These are phyloP conservation scores for Westerdykella aurantiaca DNA, from an alignment of 2,329 filamentous ascomycete species.

Conservation along the genomic window DNA sequence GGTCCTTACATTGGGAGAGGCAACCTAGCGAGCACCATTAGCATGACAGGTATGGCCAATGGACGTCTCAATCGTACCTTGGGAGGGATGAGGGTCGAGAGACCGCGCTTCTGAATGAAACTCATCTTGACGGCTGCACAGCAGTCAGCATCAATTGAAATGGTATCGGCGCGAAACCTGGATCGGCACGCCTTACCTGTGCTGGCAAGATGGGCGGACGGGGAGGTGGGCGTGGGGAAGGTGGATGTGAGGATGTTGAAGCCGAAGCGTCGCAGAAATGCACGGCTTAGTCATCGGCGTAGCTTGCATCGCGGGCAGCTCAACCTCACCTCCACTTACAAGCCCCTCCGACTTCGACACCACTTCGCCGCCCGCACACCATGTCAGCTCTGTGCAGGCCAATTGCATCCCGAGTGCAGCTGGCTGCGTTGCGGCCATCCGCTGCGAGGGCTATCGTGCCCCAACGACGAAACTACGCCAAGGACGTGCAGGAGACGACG, in stretches of 20 bases:
- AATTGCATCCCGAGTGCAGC: constrained; percentile 39
- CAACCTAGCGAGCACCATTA: constrained; percentile 55
- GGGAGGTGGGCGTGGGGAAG: constrained; percentile 26
- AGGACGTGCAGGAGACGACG: constrained; percentile 18
- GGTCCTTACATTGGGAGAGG: constrained; percentile 72
- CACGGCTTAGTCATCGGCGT: constrained; percentile 10
- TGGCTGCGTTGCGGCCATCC: constrained; percentile 26
- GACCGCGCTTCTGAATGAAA: constrained; percentile 81
- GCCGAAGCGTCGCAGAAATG: constrained; percentile 22
- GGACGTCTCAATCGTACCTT: constrained; percentile 62
- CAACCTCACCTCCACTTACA: neutral
- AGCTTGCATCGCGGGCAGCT: neutral
- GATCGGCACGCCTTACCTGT: constrained; percentile 24
- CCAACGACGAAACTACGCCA: constrained; percentile 29
- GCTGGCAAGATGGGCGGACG: constrained; percentile 32
- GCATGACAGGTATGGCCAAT: constrained; percentile 11
- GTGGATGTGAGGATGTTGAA: constrained; percentile 27
- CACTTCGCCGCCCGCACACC: constrained; percentile 11
- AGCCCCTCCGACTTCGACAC: constrained; percentile 11
- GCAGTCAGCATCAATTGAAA: constrained; percentile 36
- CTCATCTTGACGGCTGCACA: constrained; percentile 65
- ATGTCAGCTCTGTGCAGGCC: constrained; percentile 39
- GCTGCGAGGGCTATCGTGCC: constrained; percentile 19
- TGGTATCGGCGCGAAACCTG: constrained; percentile 4
- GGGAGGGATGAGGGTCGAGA: constrained; percentile 97